Base-by-base conservation (phyloP, 2,329 filamentous ascomycete genomes). In the Didymella sp. region DNA sequence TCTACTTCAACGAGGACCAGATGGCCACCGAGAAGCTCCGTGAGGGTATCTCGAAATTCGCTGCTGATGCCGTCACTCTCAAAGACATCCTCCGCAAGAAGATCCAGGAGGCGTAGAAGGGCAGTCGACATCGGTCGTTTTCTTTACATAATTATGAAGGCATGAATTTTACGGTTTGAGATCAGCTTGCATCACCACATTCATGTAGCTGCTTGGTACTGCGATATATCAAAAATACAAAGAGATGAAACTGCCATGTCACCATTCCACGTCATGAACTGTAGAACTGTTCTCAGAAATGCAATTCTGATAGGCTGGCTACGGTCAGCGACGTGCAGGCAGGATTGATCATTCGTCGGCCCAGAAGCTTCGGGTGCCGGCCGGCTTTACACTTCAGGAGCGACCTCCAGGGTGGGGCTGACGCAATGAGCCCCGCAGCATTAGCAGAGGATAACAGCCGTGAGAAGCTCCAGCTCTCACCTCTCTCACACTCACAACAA, bases 11-110 rank as follows among this genome's bases (percentile, higher is more conserved):
- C 86, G 95, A 99, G 86, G 92, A 99, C 76, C 90, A 94, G 80
- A 99, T 99, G 95, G 95, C 91, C 63, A 92, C 96, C 68, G 93
- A 98, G 89, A 99, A 99, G 90, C 88, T 99, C 72, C 91, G 93
- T 62, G 95, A 99, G 83, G 95, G 95, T 81, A 99, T 99, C 85
- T 96, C 91, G 85, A 97, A 97, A 84, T 99, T 99, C 76, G 94
- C 95, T 58, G 95, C 95, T 70, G 95, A 99, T 76, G 93, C 95
- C 68, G 82, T 93, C 67, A 96, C 92, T 59, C 88, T 99, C 72
- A 98, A 98, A 90, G 85, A 87, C 64, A 93, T 96, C 74, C 85
- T 99, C 75, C 89, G 89, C 85, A 80, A 87, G 81, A 98, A 97
- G 91, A 85, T 98, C 71, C 61, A 77, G 68, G 66, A 51, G 48